Conservation (phyloP, 768 basidiomycete genomes). For the Austroboletus festivus region DNA sequence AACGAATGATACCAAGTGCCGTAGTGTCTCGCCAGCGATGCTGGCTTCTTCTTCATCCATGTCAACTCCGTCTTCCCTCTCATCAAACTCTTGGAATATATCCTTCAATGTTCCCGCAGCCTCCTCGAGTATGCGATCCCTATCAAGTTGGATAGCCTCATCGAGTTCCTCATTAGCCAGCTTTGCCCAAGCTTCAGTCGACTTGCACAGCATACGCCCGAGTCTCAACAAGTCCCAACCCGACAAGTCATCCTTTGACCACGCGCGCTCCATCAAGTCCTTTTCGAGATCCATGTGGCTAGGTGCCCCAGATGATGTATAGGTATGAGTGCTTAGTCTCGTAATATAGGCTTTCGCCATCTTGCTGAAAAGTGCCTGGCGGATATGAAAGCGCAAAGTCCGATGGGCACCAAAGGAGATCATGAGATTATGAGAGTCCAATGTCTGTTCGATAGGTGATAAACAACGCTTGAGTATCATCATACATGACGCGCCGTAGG, state of each 20-base stretch:
- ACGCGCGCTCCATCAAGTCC: slow-evolving; percentile 68
- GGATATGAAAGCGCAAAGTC: slow-evolving; percentile 60
- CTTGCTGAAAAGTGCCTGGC: slow-evolving; percentile 56
- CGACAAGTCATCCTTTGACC: slow-evolving; percentile 64
- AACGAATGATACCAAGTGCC: slow-evolving; percentile 57
- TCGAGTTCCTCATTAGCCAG: slow-evolving; percentile 27
- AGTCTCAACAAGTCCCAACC: slow-evolving; percentile 67
- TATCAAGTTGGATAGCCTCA: slow-evolving; percentile 32
- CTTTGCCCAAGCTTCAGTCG: slow-evolving; percentile 59
- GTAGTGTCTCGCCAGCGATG: slow-evolving; percentile 61
- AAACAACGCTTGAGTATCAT: slow-evolving; percentile 58
- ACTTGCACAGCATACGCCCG: slow-evolving; percentile 50
- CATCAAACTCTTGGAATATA: slow-evolving; percentile 69
- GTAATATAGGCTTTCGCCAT: slow-evolving; percentile 67
- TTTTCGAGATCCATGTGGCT: slow-evolving; percentile 57
- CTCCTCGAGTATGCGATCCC: slow-evolving; percentile 64
- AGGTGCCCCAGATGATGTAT: slow-evolving; percentile 59
- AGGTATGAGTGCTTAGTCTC: slow-evolving; percentile 48
- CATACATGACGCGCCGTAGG: slow-evolving; percentile 65
- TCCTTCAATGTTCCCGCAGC: slow-evolving; percentile 68
- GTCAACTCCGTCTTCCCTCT: slow-evolving; percentile 50
- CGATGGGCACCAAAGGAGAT: slow-evolving; percentile 59
- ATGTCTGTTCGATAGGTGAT: slow-evolving; percentile 32
- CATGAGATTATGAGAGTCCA: slow-evolving; percentile 27
- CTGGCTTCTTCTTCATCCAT: slow-evolving; percentile 68